Evolutionary conservation across 2,329 filamentous ascomycete genomes (phyloP), one percentile per base, ranked within the genome.

Genomic region (Fusarium sp.): DNA sequence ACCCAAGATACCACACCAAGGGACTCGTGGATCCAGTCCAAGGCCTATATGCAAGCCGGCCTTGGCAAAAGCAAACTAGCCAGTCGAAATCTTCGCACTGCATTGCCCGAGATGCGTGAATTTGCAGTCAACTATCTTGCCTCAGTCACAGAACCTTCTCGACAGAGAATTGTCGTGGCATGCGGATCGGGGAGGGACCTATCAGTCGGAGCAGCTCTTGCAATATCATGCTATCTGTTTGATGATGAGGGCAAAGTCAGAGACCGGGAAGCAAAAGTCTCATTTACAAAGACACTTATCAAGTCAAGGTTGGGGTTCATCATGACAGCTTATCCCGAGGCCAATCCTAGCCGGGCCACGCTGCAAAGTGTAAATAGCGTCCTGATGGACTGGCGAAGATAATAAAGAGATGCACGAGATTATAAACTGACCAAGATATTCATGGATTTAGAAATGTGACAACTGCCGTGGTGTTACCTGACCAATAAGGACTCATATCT

Each of bases 341-440:
- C 89, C 3, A 96, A 96, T 71, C 93, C 94, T 0, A 93, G 88
- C 61, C 82, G 95, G 32, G 84, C 91, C 19, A 97, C 93, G 0
- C 78, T 98, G 33, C 93, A 97, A 75, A 94, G 92, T 66, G 89
- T 98, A 6, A 97, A 98, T 75, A 91, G 91, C 51, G 96, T 92
- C 70, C 77, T 98, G 47, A 94, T 98, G 87, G 82, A 82, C 53
- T 80, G 77, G 75, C 70, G 71, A 41, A 75, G 59, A 71, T 65
- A 55, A 72, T 15, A 6, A 10, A 7, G 9, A 10, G 1, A 9
- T 6, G 3, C 8, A 27, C 6, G n/a, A 17, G 4, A 32, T 27
- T 15, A 56, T 21, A n/a, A 32, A 35, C 14, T 27, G n/a, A 15
- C 11, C 4, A 9, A 35, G 9, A 52, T 8, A 8, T 35, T 13